Percentiles rank a stretch among this genome's conserved stretches.
These are phyloP conservation scores for Coniferiporia weirii DNA, from an alignment of 1,284 basidiomycete genomes.

Conservation along the genomic window DNA sequence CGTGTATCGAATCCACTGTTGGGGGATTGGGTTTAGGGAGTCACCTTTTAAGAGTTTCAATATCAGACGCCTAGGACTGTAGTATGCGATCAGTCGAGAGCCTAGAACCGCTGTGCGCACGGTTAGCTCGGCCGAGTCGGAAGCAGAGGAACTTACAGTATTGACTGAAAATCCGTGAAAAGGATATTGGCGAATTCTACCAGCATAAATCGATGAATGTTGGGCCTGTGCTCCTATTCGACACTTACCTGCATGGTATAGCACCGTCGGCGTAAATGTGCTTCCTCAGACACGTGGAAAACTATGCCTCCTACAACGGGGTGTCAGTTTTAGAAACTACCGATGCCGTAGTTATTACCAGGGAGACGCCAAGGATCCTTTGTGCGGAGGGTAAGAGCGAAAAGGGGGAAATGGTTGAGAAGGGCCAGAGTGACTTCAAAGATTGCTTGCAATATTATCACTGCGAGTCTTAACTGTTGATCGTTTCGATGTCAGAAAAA, in stretches of 20 bases:
- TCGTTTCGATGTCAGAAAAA: constrained; percentile 6
- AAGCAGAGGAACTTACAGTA: constrained; percentile 3
- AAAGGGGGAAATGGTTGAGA: constrained; percentile 89
- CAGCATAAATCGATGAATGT: neutral
- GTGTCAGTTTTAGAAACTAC: neutral
- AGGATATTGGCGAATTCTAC: constrained; percentile 8
- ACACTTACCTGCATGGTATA: constrained; percentile 4
- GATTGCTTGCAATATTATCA: constrained; percentile 53
- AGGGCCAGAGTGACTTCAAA: constrained; percentile 66
- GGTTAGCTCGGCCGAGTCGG: neutral
- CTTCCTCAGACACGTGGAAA: constrained; percentile 19
- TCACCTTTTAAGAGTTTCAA: constrained; percentile 4
- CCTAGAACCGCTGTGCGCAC: constrained; percentile 5
- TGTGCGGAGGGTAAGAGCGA: constrained; percentile 78
- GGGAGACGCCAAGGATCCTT: constrained; percentile 85
- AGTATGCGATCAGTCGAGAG: constrained; percentile 6
- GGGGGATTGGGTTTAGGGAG: constrained; percentile 11
- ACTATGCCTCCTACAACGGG: constrained; percentile 30
- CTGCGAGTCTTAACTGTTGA: constrained; percentile 54
- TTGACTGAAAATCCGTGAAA: constrained; percentile 15
- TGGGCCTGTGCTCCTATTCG: neutral
- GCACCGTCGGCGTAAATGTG: neutral
- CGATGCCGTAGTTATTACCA: constrained; percentile 39
- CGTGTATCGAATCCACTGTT: constrained; percentile 9
- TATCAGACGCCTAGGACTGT: constrained; percentile 7